Conservation (phyloP, 2,329 filamentous ascomycete genomes). For the Botrytis tulipae region DNA sequence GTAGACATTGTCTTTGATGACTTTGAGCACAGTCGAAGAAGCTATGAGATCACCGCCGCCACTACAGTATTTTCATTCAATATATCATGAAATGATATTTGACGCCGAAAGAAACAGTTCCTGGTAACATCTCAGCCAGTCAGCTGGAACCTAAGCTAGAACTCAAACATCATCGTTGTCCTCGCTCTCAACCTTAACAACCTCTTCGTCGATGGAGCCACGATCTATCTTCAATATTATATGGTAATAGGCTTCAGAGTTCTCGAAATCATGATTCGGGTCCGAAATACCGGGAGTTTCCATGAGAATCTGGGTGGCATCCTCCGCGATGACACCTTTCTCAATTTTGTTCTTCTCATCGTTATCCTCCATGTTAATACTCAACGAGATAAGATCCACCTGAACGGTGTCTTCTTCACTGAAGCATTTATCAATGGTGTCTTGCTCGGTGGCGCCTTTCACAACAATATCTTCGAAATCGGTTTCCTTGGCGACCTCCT, state of each 20-base stretch:
- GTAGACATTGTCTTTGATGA: background rate
- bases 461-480: background rate
- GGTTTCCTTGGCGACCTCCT: fast-evolving
- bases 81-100: background rate
- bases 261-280: background rate
- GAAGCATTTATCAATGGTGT: fast-evolving
- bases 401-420: too few relatives aligned
- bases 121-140: background rate
- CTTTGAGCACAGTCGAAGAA: background rate
- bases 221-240: background rate
- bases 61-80: background rate
- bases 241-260: background rate
- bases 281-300: background rate
- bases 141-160: background rate
- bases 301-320: fast-evolving
- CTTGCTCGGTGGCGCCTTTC: fast-evolving
- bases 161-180: background rate
- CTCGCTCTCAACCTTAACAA: background rate
- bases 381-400: too few relatives aligned
- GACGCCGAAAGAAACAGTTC: background rate
- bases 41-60: background rate
- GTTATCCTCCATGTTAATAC: too few relatives aligned
- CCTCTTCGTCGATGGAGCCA: background rate
- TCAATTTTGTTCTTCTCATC: background rate
- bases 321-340: background rate